These are phyloP conservation scores for Tephrocybe sp. DNA, from an alignment of 768 basidiomycete genomes.

Conservation along the genomic window DNA sequence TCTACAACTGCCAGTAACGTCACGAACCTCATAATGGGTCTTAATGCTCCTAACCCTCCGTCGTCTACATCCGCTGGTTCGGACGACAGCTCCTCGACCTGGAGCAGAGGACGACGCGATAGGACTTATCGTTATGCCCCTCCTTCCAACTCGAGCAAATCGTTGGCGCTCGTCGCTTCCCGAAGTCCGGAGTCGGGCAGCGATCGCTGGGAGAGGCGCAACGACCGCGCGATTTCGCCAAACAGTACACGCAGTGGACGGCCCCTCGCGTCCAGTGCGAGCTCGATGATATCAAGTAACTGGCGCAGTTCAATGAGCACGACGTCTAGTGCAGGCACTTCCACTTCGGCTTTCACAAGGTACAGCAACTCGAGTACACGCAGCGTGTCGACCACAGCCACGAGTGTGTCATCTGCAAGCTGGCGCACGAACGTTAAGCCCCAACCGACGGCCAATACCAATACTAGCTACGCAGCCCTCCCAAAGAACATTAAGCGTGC, in stretches of 20 bases:
- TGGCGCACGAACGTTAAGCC: slow-evolving; percentile 59
- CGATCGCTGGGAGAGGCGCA: slow-evolving; percentile 35
- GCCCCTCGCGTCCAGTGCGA: slow-evolving; percentile 53
- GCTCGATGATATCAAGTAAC: slow-evolving; percentile 63
- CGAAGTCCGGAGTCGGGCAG: slow-evolving; percentile 23
- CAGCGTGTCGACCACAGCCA: slow-evolving; percentile 78
- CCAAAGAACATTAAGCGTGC: slow-evolving; percentile 78
- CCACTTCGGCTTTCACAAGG: slow-evolving; percentile 70
- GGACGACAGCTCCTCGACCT: slow-evolving; percentile 42
- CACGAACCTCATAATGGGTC: slow-evolving; percentile 68
- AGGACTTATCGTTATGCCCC: slow-evolving; percentile 7
- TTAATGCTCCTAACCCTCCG: slow-evolving; percentile 47
- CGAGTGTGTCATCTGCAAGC: slow-evolving; percentile 71
- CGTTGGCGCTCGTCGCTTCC: slow-evolving; percentile 20
- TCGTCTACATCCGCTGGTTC: slow-evolving; percentile 21
- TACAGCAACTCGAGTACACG: slow-evolving; percentile 74
- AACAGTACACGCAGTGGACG: slow-evolving; percentile 56
- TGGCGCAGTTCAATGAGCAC: slow-evolving; percentile 79
- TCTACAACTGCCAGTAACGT: slow-evolving; percentile 79
- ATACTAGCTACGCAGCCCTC: slow-evolving; percentile 30
- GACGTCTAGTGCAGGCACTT: slow-evolving; percentile 66
- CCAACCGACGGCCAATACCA: slow-evolving; percentile 23
- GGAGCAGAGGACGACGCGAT: slow-evolving; percentile 48
- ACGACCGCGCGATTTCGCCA: slow-evolving; percentile 54
- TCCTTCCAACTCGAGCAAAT: slow-evolving; percentile 17